Conservation (phyloP, 164 flowering plant genomes). For the Tetrastigma voinierianum region DNA sequence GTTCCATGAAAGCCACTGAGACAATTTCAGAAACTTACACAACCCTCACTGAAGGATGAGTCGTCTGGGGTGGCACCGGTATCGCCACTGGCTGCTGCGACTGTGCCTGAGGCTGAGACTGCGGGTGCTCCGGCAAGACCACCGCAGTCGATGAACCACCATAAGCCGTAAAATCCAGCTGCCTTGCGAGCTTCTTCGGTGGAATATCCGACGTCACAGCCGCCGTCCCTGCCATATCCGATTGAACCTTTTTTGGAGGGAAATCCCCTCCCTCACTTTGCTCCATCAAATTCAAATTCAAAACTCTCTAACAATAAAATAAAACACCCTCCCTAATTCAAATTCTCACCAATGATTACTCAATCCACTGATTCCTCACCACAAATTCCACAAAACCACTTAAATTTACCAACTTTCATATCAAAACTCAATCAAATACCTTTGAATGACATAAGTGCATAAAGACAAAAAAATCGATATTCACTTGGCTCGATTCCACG, state of each 20-base stretch:
- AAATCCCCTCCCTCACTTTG: constrained; percentile 50
- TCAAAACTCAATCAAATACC: constrained; percentile 15
- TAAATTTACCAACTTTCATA: constrained; percentile 25
- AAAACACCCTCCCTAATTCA: constrained; percentile 1
- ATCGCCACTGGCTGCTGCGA: constrained; percentile 7
- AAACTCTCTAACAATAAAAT: constrained; percentile 3
- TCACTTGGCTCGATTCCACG: constrained; percentile 20
- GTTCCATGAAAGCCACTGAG: not conserved
- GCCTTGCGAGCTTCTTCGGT: constrained; percentile 78
- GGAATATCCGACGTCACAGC: constrained; percentile 35
- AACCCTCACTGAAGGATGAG: constrained; percentile 31
- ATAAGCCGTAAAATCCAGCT: constrained; percentile 75
- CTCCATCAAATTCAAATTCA: constrained; percentile 49
- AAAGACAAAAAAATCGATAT: not conserved
- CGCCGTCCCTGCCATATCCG: constrained; percentile 14
- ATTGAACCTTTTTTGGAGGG: constrained; percentile 44
- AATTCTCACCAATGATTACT: constrained; percentile 9
- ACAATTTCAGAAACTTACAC: constrained; percentile 24
- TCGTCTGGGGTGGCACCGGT: constrained; percentile 22
- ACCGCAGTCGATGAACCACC: constrained; percentile 22
- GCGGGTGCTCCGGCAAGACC: constrained; percentile 31
- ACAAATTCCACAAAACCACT: constrained; percentile 22
- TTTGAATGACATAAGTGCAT: not conserved
- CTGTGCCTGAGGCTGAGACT: too few relatives aligned
- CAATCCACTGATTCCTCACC: constrained; percentile 14